A percentile compares a stretch with the other conserved stretches of the same genome.
Evolutionary conservation across 768 basidiomycete species (phyloP).

Genomic region (Suillus paluster): DNA sequence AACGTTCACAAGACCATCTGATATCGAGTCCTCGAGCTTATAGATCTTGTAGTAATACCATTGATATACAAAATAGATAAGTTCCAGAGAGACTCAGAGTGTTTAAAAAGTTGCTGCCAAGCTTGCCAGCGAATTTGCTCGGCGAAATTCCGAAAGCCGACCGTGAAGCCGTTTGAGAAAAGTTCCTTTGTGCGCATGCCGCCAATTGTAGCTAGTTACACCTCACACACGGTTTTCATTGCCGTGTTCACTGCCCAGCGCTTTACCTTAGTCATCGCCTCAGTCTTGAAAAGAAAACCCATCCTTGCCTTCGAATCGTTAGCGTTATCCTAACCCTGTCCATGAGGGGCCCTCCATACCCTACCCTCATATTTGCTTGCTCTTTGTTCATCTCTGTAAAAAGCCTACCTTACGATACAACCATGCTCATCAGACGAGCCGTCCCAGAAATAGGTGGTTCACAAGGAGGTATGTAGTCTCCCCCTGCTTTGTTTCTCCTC

Average conservation of each 20-base stretch:
- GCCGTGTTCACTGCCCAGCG: neutral
- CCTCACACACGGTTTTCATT: conserved; percentile 4
- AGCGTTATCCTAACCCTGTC: neutral
- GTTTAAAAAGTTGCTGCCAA: no score
- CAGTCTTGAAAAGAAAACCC: neutral
- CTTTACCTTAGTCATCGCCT: neutral
- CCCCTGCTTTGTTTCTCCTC: no score
- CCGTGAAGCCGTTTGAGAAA: no score
- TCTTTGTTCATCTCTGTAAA: neutral
- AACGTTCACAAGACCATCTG: no score
- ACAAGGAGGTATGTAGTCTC: conserved; percentile 44
- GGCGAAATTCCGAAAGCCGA: neutral
- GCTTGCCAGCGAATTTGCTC: neutral
- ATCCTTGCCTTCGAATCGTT: neutral
- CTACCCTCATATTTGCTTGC: neutral
- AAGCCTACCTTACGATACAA: neutral
- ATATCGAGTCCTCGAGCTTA: no score
- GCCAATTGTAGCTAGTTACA: neutral
- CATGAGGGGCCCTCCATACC: neutral
- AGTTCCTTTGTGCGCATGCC: neutral
- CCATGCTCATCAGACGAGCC: conserved; percentile 31
- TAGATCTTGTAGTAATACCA: no score
- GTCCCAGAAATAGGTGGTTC: conserved; percentile 56
- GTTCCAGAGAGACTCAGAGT: no score
- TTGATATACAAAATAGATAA: no score